Evolutionary conservation across 2,329 filamentous ascomycete species (phyloP), one percentile per base, ranked within the genome.

Genomic region (Cercospora sp.): DNA sequence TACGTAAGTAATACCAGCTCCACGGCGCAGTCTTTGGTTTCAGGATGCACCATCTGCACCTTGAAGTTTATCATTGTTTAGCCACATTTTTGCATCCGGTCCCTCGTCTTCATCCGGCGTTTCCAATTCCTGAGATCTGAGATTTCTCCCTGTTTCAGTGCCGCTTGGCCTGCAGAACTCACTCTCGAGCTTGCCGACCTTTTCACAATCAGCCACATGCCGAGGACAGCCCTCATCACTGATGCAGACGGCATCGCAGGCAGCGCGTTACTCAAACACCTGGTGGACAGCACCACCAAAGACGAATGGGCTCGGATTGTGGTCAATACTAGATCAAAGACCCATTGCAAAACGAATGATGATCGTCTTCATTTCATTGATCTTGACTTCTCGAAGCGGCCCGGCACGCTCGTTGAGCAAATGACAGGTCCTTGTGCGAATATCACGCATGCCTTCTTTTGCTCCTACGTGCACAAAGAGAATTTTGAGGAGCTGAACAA

Each of bases 231-330:
- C 6, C 77, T 80, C 53, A 73, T 80, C 21, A 77, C 78, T 6
- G 79, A 78, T 32, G 73, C 64, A 13, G 80, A 79, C 68, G 79
- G 79, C 26, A 78, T 80, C 49, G 78, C 71, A 53, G 79, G 79
- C 6, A 69, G 70, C 60, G 76, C 78, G 1, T 75, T 81, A 16
- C 66, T 80, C 16, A 78, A 80, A 65, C 72, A 80, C 51, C 68
- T 81, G 5, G 68, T 74, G n/a, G 66, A 72, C 5, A 69, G 69
- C 12, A 74, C 76, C 0, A 72, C 75, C 28, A 49, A 26, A 13
- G 60, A 64, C 6, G 58, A 72, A 21, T 72, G 67, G 68, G 24
- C 69, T n/a, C 73, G 73, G 28, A 78, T 79, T 24, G 71, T 80
- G n/a, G 67, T 78, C 7, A 71, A 74, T 1, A 80, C 78, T 1